Conservation (phyloP, 2,329 filamentous ascomycete species). For the Cyphellophora europaea region DNA sequence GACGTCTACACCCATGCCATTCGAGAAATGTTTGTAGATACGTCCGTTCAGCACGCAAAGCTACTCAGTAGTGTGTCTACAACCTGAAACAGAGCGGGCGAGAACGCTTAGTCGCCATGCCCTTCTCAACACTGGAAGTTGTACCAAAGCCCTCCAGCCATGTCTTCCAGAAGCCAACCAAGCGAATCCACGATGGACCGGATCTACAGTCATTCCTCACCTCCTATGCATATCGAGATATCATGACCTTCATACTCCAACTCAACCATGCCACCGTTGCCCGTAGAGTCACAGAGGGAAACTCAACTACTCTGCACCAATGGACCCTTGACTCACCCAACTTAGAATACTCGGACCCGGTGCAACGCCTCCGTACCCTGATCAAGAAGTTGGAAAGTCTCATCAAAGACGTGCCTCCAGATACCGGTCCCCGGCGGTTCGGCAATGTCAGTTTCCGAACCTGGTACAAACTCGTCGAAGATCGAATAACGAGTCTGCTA, state of each 20-base stretch:
- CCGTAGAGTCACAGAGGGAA: slow-evolving; percentile 33
- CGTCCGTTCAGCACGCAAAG: too few relatives aligned
- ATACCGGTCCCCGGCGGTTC: slow-evolving; percentile 77
- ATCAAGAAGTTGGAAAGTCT: slow-evolving; percentile 56
- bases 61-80: too few relatives aligned
- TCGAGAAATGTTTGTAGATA: too few relatives aligned
- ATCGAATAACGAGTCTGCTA: slow-evolving; percentile 48
- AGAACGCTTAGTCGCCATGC: too few relatives aligned
- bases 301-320: slow-evolving; percentile 40
- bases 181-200: slow-evolving; percentile 73
- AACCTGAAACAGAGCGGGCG: too few relatives aligned
- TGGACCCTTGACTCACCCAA: slow-evolving; percentile 38
- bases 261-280: slow-evolving; percentile 83
- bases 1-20: too few relatives aligned
- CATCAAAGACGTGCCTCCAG: slow-evolving; percentile 71
- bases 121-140: background rate
- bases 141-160: slow-evolving; percentile 27
- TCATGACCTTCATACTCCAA: slow-evolving; percentile 79
- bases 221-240: slow-evolving; percentile 75
- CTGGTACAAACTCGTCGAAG: slow-evolving; percentile 66
- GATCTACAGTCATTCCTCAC: slow-evolving; percentile 75
- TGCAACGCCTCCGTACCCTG: slow-evolving; percentile 57
- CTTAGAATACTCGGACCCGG: slow-evolving; percentile 43
- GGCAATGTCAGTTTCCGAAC: slow-evolving; percentile 84
- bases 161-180: slow-evolving; percentile 59